These are phyloP conservation scores for Metschnikowia vanudenii DNA, from an alignment of 805 yeast genomes.

Conservation along the genomic window DNA sequence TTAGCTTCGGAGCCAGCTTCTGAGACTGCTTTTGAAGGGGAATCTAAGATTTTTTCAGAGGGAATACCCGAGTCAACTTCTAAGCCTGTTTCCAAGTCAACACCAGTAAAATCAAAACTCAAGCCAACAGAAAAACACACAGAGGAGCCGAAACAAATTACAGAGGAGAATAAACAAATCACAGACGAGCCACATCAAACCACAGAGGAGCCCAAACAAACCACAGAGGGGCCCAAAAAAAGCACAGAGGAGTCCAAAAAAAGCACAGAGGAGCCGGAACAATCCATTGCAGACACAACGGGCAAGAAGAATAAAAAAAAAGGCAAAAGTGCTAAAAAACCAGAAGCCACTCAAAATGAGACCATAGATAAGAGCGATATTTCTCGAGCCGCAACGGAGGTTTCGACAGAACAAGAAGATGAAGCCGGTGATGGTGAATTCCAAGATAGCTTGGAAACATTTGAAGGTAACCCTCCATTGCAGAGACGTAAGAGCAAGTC, in stretches of 20 bases:
- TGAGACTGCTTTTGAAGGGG: background rate
- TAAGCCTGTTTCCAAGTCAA: background rate
- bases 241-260: constrained; percentile 1
- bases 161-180: too few relatives aligned
- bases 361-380: background rate
- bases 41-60: too few relatives aligned
- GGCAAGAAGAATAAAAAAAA: constrained; percentile 5
- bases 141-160: too few relatives aligned
- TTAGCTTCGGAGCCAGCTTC: background rate
- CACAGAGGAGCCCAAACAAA: too few relatives aligned
- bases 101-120: background rate
- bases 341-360: background rate
- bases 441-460: constrained; percentile 21
- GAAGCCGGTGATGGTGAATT: constrained; percentile 16
- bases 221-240: too few relatives aligned
- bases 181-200: too few relatives aligned
- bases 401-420: background rate
- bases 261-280: constrained; percentile 1
- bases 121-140: background rate
- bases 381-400: background rate
- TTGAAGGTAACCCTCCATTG: constrained; percentile 13
- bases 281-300: too few relatives aligned
- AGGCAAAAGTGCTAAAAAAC: constrained; percentile 2
- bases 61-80: background rate
- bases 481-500: constrained; percentile 31